Evolutionary conservation across 2,329 filamentous ascomycete genomes (phyloP), one percentile per base, ranked within the genome.

Genomic region (Dendryphion nanum): DNA sequence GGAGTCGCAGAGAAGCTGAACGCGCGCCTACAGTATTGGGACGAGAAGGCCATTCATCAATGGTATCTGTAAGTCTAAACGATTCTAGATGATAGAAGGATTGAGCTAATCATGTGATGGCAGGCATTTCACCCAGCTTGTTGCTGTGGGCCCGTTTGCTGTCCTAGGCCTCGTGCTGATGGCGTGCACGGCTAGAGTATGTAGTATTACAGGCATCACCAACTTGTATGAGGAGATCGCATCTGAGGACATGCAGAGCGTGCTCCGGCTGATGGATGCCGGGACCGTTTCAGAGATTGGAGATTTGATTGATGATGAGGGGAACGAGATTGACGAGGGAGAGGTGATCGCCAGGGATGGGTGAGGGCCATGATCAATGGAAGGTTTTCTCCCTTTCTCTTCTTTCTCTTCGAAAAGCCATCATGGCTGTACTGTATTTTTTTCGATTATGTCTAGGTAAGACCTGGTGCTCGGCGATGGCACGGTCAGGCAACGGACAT

Each of bases 151-250:
- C 15, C 61, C 70, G 13, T 75, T 75, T 41, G 63, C 68, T 13
- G 64, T 69, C 35, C 47, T 75, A 4, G 72, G 71, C 6, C 45
- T 74, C 2, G 65, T 69, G 8, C 55, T 75, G 44, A 55, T 73
- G 54, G 69, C 65, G 1, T 53, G 53, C 8, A 55, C 72, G 28
- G 66, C 66, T 4, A 56, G 71, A 31, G 57, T 69, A 1, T 69
- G 68, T 45, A 51, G 57, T 12, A 57, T 71, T 24, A 49, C 58
- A 1, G 69, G 70, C 4, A 63, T 74, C 29, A 69, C 61, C 6
- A 61, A 52, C 3, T 57, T 61, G 8, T 67, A 69, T 30, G 67
- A 72, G 41, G 64, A 69, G 31, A 62, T 69, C 44, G 63, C 64
- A 23, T 60, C 66, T 35, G 50, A 55, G 37, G 68, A 74, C 39